Evolutionary conservation across 306 rosid genomes (phyloP).

Genomic region (Albizia julibrissin): DNA sequence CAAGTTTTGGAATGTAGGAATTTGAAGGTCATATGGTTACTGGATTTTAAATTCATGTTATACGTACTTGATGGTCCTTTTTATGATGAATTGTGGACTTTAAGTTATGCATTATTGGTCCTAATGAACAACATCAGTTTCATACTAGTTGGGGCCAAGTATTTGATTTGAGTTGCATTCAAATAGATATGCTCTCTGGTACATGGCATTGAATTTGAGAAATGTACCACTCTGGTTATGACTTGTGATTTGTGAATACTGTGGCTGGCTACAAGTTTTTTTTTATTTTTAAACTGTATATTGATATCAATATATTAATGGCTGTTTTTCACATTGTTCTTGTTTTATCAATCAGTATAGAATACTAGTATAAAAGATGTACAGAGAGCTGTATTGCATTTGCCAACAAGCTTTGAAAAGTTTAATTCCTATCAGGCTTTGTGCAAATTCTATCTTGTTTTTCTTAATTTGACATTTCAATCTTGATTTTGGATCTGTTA

Average conservation of each 20-base stretch:
- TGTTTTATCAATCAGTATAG: neutral
- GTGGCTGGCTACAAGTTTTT: neutral
- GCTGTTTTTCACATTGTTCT: neutral
- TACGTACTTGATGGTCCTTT: neutral
- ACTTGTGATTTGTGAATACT: neutral
- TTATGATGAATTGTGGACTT: neutral
- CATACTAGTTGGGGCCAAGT: neutral
- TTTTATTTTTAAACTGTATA: neutral
- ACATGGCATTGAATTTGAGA: neutral
- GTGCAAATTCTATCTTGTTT: neutral
- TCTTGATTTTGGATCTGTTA: neutral
- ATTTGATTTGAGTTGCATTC: neutral
- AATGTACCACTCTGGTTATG: neutral
- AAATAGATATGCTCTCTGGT: neutral
- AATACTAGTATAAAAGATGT: no score
- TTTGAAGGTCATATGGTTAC: neutral
- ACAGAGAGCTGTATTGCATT: neutral
- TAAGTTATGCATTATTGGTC: neutral
- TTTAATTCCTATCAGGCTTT: neutral
- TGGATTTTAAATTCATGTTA: neutral
- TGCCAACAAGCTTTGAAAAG: neutral
- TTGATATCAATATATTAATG: neutral
- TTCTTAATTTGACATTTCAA: neutral
- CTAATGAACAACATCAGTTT: neutral
- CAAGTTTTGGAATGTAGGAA: neutral